Conservation (phyloP, 139 green algal genomes). For the Coccomyxa sp. region DNA sequence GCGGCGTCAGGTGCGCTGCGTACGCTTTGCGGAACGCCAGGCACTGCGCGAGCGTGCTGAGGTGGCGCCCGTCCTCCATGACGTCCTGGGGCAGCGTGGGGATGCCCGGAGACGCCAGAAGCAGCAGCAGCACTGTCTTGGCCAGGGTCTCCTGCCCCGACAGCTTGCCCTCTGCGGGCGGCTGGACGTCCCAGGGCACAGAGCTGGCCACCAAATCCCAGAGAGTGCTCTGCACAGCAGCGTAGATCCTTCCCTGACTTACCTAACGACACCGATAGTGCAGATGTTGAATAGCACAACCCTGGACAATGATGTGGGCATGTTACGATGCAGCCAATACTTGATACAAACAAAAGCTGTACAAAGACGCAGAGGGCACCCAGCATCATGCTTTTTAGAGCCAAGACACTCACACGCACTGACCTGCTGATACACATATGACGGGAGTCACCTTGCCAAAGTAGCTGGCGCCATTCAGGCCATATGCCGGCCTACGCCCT, state of each 20-base stretch:
- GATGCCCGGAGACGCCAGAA: conserved; percentile 40
- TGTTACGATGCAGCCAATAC: no score
- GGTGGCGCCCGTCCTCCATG: conserved; percentile 20
- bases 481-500: conserved; percentile 41
- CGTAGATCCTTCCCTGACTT: no score
- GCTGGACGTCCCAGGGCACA: neutral
- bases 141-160: conserved; percentile 16
- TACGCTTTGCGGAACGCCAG: conserved; percentile 21
- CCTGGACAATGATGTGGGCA: no score
- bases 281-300: no score
- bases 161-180: neutral
- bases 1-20: conserved; percentile 43
- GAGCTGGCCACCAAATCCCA: neutral
- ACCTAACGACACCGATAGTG: no score
- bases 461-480: conserved; percentile 47
- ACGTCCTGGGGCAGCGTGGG: conserved; percentile 31
- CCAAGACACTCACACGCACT: conserved; percentile 13
- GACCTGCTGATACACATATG: conserved; percentile 14
- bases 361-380: no score
- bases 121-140: conserved; percentile 29
- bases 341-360: neutral
- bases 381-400: neutral
- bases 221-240: neutral
- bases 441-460: conserved; percentile 17
- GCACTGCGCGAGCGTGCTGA: conserved; percentile 30